Evolutionary conservation across 1,139 yeast genomes (phyloP), one percentile per base, ranked within the genome.

Genomic region (Yamadazyma sp.): DNA sequence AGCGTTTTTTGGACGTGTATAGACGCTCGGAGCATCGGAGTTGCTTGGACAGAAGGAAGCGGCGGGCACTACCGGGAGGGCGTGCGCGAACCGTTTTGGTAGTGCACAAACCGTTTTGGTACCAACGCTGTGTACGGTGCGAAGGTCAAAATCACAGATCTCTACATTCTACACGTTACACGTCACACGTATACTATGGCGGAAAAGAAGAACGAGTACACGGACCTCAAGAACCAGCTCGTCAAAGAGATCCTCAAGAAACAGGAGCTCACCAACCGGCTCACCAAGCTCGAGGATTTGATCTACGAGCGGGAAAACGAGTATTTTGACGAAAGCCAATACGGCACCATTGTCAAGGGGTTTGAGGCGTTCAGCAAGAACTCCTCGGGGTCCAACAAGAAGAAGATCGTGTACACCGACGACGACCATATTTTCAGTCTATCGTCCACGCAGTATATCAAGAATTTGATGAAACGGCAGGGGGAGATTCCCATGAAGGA

Each of bases 321-420:
- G 22, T 90, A 92, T 56, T 77, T 92, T 39, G 78, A 82, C 37
- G 90, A 85, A 42, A 61, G 71, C 49, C 64, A 73, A 8, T 78
- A 80, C 41, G 96, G 96, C 0, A 88, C 88, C 56, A 83, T 92
- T 24, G 86, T 89, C 24, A 84, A 84, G 48, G 97, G 97, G 0
- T 90, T 89, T 55, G 97, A 90, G 42, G 84, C 80, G 51, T 86
- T 86, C 56, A 71, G 82, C 38, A 86, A 86, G 54, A 40, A 28
- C 16, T 47, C 64, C 9, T 52, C 64, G 11, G 50, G 54, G 34
- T 64, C 64, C 37, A 72, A 69, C 52, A 78, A 76, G 59, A 74
- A 77, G 52, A 73, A 80, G 48, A 66, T 77, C 13, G 70, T 71
- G 7, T 79, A 83, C 56, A 77, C 80, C 0, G 95, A 88, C 46